Evolutionary conservation across 331 rosid genomes (phyloP).

Genomic region (Malus hybrid): DNA sequence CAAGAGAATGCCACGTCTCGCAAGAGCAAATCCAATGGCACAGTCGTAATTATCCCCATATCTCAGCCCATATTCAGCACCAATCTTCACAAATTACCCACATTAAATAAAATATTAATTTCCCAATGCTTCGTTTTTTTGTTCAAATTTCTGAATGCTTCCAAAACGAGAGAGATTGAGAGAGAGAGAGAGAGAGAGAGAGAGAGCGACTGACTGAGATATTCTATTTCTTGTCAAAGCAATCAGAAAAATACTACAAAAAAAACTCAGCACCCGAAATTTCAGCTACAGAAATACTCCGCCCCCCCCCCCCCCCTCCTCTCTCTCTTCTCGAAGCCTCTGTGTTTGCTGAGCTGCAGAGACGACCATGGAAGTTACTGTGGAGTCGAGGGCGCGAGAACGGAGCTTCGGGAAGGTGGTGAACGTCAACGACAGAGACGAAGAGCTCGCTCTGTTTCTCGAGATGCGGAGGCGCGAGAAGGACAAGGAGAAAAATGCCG

Average conservation of each 20-base stretch:
- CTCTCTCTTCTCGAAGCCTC: background rate
- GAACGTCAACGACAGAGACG: slow-evolving; percentile 65
- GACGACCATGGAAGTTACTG: background rate
- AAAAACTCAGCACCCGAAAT: background rate
- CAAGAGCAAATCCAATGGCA: background rate
- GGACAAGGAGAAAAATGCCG: slow-evolving; percentile 42
- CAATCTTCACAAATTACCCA: too few relatives aligned
- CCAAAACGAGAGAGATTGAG: background rate
- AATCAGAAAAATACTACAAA: too few relatives aligned
- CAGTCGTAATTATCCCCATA: slow-evolving; percentile 1
- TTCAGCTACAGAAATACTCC: background rate
- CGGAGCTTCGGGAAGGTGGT: slow-evolving; percentile 52
- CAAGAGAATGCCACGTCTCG: background rate
- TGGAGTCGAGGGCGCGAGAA: slow-evolving; percentile 2
- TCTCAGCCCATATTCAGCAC: background rate
- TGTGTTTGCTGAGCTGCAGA: background rate
- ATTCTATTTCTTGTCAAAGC: too few relatives aligned
- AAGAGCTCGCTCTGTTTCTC: slow-evolving; percentile 63
- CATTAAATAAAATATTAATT: background rate
- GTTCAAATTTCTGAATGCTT: background rate
- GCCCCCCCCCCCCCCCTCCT: background rate
- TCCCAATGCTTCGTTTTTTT: background rate
- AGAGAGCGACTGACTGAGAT: background rate
- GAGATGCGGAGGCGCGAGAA: slow-evolving; percentile 66
- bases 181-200: background rate